A percentile compares a stretch with the other conserved stretches of the same genome.
phyloP scores from a whole-genome alignment of 108 stramenopile genomes.

The Pseudonitzschia multistriata region DNA sequence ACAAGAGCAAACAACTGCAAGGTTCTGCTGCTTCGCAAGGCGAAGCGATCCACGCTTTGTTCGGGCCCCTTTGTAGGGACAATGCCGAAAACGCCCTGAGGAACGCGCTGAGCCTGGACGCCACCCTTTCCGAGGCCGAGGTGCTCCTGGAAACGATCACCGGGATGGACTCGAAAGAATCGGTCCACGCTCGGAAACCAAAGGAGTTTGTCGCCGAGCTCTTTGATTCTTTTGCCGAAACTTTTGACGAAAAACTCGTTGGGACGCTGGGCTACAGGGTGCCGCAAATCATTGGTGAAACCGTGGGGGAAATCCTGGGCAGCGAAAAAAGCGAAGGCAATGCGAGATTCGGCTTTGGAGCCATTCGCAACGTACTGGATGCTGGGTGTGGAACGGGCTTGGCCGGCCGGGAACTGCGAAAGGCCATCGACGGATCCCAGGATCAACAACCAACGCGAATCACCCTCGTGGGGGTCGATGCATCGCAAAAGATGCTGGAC shows the following conservation, averaged over 20 bases:
- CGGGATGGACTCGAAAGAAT: background rate
- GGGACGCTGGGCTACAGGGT: conserved; percentile 55
- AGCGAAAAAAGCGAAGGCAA: background rate
- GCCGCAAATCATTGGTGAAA: conserved; percentile 56
- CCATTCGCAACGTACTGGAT: conserved; percentile 53
- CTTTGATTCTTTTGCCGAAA: conserved; percentile 77
- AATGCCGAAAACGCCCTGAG: conserved; percentile 68
- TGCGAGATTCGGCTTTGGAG: too few species aligned
- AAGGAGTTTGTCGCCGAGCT: conserved; percentile 74
- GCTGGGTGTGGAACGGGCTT: conserved; percentile 81
- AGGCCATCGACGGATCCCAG: conserved; percentile 23
- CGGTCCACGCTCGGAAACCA: conserved; percentile 49
- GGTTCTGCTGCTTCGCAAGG: background rate
- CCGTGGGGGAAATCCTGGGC: conserved; percentile 18
- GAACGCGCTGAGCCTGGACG: conserved; percentile 59
- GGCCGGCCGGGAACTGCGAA: conserved; percentile 60
- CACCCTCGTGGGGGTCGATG: conserved; percentile 63
- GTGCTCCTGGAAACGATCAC: conserved; percentile 45
- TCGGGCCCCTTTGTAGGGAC: conserved; percentile 40
- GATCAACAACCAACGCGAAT: conserved; percentile 6
- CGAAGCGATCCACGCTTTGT: conserved; percentile 27
- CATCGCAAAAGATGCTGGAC: conserved; percentile 68
- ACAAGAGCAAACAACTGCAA: background rate
- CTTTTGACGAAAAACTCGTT: conserved; percentile 68
- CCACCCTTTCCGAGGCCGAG: conserved; percentile 44